Evolutionary conservation across 1,284 basidiomycete genomes (phyloP).

Genomic region (Fistulinella cinereoalba): DNA sequence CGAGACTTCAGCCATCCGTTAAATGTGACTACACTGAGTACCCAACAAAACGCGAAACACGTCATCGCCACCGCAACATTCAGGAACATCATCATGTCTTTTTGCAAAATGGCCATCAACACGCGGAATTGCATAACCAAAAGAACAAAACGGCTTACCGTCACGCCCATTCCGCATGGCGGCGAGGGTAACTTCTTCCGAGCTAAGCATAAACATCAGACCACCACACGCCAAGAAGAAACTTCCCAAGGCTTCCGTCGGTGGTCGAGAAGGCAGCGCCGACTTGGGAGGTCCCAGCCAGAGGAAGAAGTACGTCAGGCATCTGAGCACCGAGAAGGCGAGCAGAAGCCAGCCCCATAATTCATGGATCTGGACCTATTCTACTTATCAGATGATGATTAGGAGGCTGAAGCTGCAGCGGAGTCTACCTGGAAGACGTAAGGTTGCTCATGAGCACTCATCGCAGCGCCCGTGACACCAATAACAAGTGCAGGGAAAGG

Average conservation of each 20-base stretch:
- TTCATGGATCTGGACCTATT: slow-evolving; percentile 79
- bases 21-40: slow-evolving; percentile 65
- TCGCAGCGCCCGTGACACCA: slow-evolving; percentile 90
- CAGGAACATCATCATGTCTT: slow-evolving; percentile 84
- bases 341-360: slow-evolving; percentile 94
- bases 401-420: neutral
- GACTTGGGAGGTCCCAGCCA: slow-evolving; percentile 80
- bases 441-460: slow-evolving; percentile 92
- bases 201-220: slow-evolving; percentile 87
- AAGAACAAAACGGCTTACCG: slow-evolving; percentile 48
- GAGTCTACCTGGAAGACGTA: slow-evolving; percentile 75
- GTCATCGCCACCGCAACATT: slow-evolving; percentile 80
- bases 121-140: slow-evolving; percentile 40
- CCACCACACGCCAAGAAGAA: slow-evolving; percentile 90
- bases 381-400: slow-evolving; percentile 4
- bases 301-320: slow-evolving; percentile 91
- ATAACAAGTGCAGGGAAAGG: slow-evolving; percentile 94
- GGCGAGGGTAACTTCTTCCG: slow-evolving; percentile 87
- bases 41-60: slow-evolving; percentile 82
- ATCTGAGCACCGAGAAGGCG: slow-evolving; percentile 74
- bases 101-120: slow-evolving; percentile 50
- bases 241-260: slow-evolving; percentile 86
- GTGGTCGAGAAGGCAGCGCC: slow-evolving; percentile 86
- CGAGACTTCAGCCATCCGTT: slow-evolving; percentile 76
- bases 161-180: slow-evolving; percentile 91